These are phyloP conservation scores for Moringa oleifera DNA, from an alignment of 345 rosid genomes.

Conservation along the genomic window DNA sequence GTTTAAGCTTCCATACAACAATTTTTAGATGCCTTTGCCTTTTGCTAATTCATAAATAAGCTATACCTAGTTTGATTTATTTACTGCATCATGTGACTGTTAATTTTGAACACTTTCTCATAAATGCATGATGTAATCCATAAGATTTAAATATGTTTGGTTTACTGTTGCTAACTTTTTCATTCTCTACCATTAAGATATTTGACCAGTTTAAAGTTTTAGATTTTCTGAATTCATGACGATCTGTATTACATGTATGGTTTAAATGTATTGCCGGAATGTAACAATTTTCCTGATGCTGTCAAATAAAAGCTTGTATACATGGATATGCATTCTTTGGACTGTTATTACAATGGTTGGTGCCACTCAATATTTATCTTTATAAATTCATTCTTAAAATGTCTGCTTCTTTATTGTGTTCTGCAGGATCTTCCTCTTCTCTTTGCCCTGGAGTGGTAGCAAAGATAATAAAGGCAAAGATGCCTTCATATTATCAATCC, in stretches of 20 bases:
- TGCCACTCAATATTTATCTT: not conserved
- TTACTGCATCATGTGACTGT: not conserved
- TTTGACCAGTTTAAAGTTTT: no score
- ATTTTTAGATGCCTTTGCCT: not conserved
- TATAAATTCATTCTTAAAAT: conserved; percentile 4
- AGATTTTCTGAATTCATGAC: no score
- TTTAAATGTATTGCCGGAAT: not conserved
- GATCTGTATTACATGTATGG: not conserved
- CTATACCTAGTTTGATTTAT: no score
- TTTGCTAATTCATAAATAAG: not conserved
- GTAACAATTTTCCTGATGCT: not conserved
- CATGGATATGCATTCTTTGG: not conserved
- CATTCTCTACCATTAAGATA: no score
- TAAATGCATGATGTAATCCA: not conserved
- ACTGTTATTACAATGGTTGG: not conserved
- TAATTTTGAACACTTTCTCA: not conserved
- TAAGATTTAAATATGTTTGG: not conserved
- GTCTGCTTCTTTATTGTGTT: conserved; percentile 10
- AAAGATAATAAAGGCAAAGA: conserved; percentile 64
- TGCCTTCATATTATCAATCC: conserved; percentile 26
- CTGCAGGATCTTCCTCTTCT: conserved; percentile 69
- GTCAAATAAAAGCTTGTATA: no score
- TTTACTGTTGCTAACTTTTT: no score
- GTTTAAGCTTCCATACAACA: not conserved
- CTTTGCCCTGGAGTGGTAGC: conserved; percentile 79